Conservation (phyloP, 768 basidiomycete species). For the Kwoniella bestiolae region DNA sequence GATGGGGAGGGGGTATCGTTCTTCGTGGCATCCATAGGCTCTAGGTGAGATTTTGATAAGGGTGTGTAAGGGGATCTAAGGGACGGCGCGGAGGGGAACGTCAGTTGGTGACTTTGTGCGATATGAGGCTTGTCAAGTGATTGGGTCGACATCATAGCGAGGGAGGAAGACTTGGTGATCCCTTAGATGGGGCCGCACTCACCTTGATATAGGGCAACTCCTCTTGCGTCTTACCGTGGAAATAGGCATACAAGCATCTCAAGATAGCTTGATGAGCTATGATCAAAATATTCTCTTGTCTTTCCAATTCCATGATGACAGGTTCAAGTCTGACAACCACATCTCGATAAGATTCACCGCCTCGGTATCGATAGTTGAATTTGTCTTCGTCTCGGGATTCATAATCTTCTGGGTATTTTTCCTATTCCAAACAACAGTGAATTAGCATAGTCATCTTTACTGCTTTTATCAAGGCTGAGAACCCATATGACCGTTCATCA, state of each 20-base stretch:
- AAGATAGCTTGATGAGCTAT: constrained; percentile 82
- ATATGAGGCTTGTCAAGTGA: too few species aligned
- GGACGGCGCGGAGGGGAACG: too few species aligned
- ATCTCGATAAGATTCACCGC: constrained; percentile 95
- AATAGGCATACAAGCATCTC: constrained; percentile 80
- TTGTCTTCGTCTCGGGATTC: constrained; percentile 98
- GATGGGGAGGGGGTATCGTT: constrained; percentile 88
- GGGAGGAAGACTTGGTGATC: not conserved
- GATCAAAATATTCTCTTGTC: constrained; percentile 95
- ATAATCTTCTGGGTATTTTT: constrained; percentile 95
- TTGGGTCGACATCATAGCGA: not conserved
- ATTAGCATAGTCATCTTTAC: too few species aligned
- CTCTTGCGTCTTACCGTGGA: constrained; percentile 78
- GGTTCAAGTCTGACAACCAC: constrained; percentile 94
- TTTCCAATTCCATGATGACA: constrained; percentile 98
- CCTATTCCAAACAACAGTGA: constrained; percentile 60
- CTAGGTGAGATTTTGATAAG: constrained; percentile 98
- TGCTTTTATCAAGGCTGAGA: too few species aligned
- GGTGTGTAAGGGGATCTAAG: constrained; percentile 69
- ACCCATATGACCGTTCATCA: not conserved
- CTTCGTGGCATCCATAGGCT: constrained; percentile 98
- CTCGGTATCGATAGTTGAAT: constrained; percentile 97
- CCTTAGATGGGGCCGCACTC: constrained; percentile 3
- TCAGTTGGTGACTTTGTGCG: too few species aligned
- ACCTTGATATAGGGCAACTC: constrained; percentile 98